Evolutionary conservation across 345 rosid genomes (phyloP).

Genomic region (Linum trigynum): DNA sequence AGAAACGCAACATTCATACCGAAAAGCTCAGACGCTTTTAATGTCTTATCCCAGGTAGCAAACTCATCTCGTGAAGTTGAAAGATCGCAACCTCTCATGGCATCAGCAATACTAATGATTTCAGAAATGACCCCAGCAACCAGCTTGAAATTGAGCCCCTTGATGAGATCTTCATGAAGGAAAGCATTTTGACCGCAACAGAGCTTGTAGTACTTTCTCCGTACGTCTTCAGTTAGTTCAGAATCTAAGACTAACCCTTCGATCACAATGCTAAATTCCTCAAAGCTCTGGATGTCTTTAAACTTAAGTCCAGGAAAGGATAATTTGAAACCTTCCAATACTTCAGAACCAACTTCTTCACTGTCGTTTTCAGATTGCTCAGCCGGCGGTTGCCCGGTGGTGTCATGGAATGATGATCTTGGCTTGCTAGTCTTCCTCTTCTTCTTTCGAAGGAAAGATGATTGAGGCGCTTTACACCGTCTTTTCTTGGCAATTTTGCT

Average conservation of each 20-base stretch:
- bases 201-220: constrained; percentile 44
- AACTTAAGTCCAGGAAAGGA: constrained; percentile 32
- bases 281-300: constrained; percentile 31
- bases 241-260: constrained; percentile 41
- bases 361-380: constrained; percentile 58
- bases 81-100: constrained; percentile 39
- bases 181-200: constrained; percentile 51
- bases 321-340: constrained; percentile 47
- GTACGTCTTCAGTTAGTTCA: constrained; percentile 41
- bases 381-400: constrained; percentile 17
- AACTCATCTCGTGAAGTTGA: constrained; percentile 41
- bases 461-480: constrained; percentile 42
- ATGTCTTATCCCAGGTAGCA: constrained; percentile 42
- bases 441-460: constrained; percentile 33
- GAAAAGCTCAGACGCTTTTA: constrained; percentile 51
- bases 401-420: constrained; percentile 15
- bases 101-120: constrained; percentile 52
- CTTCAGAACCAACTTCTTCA: constrained; percentile 59
- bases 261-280: constrained; percentile 36
- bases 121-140: constrained; percentile 45
- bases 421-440: constrained; percentile 26
- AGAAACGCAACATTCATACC: constrained; percentile 63
- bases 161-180: constrained; percentile 45
- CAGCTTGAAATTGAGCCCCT: constrained; percentile 43
- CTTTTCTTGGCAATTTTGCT: constrained; percentile 29